These are phyloP conservation scores for Ascochyta viciae-villosae DNA, from an alignment of 2,329 filamentous ascomycete species.

Conservation along the genomic window DNA sequence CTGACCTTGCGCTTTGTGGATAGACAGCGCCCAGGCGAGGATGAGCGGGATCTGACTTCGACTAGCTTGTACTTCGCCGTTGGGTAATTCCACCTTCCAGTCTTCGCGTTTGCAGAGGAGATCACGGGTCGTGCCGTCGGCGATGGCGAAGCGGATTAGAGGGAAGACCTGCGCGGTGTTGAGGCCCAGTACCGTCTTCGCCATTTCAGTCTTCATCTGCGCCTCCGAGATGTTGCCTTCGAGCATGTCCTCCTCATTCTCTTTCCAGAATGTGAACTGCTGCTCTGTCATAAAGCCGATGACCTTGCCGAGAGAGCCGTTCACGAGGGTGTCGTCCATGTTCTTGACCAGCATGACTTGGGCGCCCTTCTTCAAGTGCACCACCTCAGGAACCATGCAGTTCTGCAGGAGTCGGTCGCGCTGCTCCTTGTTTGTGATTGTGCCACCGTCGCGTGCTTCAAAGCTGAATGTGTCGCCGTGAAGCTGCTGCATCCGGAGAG, in stretches of 20 bases:
- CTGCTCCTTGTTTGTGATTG: constrained; percentile 67
- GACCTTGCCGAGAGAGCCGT: constrained; percentile 90
- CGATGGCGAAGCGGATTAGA: constrained; percentile 80
- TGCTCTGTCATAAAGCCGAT: constrained; percentile 77
- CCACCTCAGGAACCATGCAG: constrained; percentile 87
- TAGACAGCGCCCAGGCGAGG: constrained; percentile 94
- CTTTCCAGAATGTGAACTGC: constrained; percentile 65
- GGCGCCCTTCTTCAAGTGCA: constrained; percentile 86
- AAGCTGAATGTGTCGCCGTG: constrained; percentile 73
- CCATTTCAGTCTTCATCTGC: constrained; percentile 53
- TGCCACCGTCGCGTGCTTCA: constrained; percentile 76
- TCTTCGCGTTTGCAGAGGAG: constrained; percentile 85
- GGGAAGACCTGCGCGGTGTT: constrained; percentile 71
- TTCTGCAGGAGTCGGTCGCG: constrained; percentile 82
- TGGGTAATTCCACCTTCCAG: constrained; percentile 98
- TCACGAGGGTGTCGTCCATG: constrained; percentile 90
- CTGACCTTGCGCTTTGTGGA: constrained; percentile 97
- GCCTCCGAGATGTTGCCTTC: constrained; percentile 54
- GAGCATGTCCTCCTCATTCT: constrained; percentile 64
- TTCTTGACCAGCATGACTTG: constrained; percentile 99
- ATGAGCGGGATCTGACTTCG: constrained; percentile 81
- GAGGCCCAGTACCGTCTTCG: constrained; percentile 56
- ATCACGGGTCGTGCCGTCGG: constrained; percentile 77
- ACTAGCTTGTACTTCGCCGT: constrained; percentile 89
- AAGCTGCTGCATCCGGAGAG: constrained; percentile 73